Conservation (phyloP, 768 basidiomycete species). For the Favolaschia claudopus region DNA sequence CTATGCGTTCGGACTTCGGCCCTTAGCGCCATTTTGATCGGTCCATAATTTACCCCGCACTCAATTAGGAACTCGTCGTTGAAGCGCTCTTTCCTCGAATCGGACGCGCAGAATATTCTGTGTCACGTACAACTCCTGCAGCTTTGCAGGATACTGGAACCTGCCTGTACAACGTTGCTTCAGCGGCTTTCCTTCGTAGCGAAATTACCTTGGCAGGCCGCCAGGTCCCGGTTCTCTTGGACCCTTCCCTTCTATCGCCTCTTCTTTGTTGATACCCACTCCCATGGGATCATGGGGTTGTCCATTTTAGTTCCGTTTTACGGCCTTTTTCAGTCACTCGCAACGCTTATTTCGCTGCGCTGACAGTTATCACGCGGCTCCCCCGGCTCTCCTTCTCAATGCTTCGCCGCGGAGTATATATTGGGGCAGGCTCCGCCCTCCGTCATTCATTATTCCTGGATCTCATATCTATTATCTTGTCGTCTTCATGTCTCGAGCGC, state of each 20-base stretch:
- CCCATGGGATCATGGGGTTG: constrained; percentile 4
- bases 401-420: constrained; percentile 11
- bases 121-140: too few species aligned
- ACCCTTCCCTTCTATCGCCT: not conserved
- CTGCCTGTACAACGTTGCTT: too few species aligned
- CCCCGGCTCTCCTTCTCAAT: not conserved
- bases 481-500: constrained; percentile 17
- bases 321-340: not conserved
- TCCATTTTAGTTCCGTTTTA: not conserved
- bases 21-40: too few species aligned
- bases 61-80: constrained; percentile 7
- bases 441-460: not conserved
- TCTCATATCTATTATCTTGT: too few species aligned
- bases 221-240: too few species aligned
- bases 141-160: too few species aligned
- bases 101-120: too few species aligned
- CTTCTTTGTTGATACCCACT: not conserved
- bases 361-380: constrained; percentile 6
- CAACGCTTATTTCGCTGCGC: constrained; percentile 7
- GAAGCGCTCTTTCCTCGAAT: not conserved
- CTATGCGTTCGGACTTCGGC: too few species aligned
- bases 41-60: constrained; percentile 10
- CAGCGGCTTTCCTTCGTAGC: too few species aligned
- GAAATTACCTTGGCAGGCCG: too few species aligned
- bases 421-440: not conserved